phyloP scores from a whole-genome alignment of 1,139 yeast species.

The Geotrichum aggregatum region DNA sequence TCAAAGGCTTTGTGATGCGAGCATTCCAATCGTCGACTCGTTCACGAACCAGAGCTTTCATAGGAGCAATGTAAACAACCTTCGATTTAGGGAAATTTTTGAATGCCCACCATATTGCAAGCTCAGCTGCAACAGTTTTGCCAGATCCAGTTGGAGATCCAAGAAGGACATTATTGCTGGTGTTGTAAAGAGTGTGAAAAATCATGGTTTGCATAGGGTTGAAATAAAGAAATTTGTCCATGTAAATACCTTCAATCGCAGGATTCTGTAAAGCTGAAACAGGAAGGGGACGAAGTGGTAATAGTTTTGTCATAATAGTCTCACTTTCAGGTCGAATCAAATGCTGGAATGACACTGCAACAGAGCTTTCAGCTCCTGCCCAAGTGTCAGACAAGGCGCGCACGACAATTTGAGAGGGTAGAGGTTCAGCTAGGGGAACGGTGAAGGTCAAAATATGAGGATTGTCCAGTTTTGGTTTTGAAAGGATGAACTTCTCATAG shows the following conservation, averaged over 20 bases:
- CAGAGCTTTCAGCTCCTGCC: constrained; percentile 79
- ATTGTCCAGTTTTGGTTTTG: constrained; percentile 51
- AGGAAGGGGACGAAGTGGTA: constrained; percentile 83
- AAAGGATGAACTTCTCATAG: constrained; percentile 71
- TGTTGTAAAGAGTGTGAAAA: constrained; percentile 81
- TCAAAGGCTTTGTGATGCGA: constrained; percentile 51
- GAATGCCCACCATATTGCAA: constrained; percentile 96
- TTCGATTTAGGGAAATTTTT: constrained; percentile 74
- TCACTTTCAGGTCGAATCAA: constrained; percentile 84
- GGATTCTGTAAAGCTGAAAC: constrained; percentile 70
- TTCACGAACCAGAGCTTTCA: constrained; percentile 96
- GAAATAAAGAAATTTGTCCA: constrained; percentile 68
- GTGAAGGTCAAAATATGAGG: constrained; percentile 82
- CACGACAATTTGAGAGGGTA: constrained; percentile 81
- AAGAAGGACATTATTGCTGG: constrained; percentile 74
- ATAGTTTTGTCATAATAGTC: constrained; percentile 73
- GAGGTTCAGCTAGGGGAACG: constrained; percentile 84
- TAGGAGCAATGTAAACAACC: constrained; percentile 94
- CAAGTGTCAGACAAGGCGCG: constrained; percentile 79
- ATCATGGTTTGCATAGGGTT: constrained; percentile 99
- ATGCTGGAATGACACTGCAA: constrained; percentile 84
- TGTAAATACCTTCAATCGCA: constrained; percentile 64
- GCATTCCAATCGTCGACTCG: constrained; percentile 92
- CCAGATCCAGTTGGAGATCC: constrained; percentile 99
- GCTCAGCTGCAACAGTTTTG: constrained; percentile 92